Evolutionary conservation across 192 early-diverging fungal species (phyloP).

Genomic region (Coemansia sp.): DNA sequence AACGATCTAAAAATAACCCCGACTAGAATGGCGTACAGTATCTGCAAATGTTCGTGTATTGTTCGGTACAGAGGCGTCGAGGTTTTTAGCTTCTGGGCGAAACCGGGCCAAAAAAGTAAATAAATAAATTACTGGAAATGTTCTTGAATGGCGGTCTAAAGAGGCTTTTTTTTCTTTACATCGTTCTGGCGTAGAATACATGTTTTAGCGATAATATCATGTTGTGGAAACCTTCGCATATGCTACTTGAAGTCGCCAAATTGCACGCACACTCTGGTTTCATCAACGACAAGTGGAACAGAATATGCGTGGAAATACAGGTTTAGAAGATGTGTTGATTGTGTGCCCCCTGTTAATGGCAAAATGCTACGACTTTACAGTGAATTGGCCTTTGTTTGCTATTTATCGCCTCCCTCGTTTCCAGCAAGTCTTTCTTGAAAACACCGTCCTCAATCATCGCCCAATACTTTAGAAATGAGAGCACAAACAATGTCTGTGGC

Average conservation of each 20-base stretch:
- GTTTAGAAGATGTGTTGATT: not conserved
- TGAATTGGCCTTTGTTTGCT: no score
- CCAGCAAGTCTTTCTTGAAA: not conserved
- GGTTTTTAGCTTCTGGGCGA: not conserved
- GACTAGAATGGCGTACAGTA: not conserved
- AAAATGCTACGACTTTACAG: not conserved
- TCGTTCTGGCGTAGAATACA: no score
- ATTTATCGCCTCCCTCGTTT: not conserved
- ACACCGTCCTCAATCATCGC: not conserved
- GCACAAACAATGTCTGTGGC: not conserved
- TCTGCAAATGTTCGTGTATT: not conserved
- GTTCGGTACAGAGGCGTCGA: not conserved
- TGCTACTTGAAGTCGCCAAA: no score
- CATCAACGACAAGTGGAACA: no score
- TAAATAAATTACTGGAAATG: no score
- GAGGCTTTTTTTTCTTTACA: no score
- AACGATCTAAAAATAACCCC: conserved; percentile 5
- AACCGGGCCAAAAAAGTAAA: not conserved
- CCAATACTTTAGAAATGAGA: not conserved
- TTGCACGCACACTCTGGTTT: no score
- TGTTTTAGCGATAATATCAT: no score
- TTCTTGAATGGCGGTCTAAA: no score
- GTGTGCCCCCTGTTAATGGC: not conserved
- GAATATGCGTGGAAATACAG: no score
- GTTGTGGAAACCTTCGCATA: no score